Percentiles rank a stretch among this genome's conserved stretches.
Evolutionary conservation across 345 rosid species (phyloP).

Genomic region (Bruguiera gymnorhiza): DNA sequence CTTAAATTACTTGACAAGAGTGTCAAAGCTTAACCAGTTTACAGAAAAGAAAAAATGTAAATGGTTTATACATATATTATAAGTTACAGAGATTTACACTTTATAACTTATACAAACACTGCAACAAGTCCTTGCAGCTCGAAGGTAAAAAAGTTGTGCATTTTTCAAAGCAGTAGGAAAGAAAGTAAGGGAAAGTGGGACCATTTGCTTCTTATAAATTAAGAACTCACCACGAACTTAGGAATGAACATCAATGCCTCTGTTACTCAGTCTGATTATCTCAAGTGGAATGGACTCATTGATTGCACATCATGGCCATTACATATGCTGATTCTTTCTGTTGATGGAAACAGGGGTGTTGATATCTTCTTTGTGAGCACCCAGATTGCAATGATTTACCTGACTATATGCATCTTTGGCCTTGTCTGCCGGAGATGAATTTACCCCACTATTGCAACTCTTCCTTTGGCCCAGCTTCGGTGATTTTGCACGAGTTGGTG

Average conservation of each 20-base stretch:
- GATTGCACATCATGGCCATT: conserved; percentile 23
- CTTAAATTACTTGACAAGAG: background rate
- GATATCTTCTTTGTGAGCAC: conserved; percentile 17
- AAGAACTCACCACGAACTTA: conserved; percentile 34
- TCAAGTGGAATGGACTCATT: conserved; percentile 15
- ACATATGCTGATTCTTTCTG: conserved; percentile 18
- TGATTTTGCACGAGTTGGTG: conserved; percentile 41
- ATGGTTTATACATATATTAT: conserved; percentile 28
- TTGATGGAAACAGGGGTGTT: conserved; percentile 14
- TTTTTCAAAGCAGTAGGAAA: conserved; percentile 23
- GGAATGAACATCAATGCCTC: conserved; percentile 25
- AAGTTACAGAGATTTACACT: conserved; percentile 58
- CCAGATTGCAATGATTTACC: conserved; percentile 25
- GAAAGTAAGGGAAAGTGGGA: conserved; percentile 16
- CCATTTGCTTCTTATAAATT: conserved; percentile 33
- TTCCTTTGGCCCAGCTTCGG: conserved; percentile 34
- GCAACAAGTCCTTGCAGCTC: conserved; percentile 31
- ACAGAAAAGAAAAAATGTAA: conserved; percentile 22
- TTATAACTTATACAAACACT: conserved; percentile 33
- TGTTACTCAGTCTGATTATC: conserved; percentile 29
- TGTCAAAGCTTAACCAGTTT: conserved; percentile 1
- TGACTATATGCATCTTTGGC: background rate
- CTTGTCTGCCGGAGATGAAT: conserved; percentile 12
- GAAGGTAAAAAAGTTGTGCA: conserved; percentile 32
- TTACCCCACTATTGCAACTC: conserved; percentile 22